These are phyloP conservation scores for Metarhizium humberi DNA, from an alignment of 2,329 filamentous ascomycete species.

Conservation along the genomic window DNA sequence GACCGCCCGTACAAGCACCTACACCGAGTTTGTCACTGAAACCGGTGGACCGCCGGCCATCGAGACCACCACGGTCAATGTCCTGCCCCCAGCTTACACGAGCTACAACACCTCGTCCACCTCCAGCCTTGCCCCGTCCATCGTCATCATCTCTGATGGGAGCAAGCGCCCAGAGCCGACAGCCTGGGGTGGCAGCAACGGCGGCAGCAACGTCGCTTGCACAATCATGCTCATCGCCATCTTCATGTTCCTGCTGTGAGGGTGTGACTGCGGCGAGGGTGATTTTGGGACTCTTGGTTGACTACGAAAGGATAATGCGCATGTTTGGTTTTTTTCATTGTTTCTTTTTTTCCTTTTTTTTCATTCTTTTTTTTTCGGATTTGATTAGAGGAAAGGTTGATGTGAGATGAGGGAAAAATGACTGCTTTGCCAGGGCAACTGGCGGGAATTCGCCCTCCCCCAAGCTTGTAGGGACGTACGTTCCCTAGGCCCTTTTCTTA, in stretches of 20 bases:
- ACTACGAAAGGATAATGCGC: not conserved
- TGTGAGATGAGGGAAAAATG: not conserved
- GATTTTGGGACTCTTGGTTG: not conserved
- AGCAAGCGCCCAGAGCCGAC: conserved; percentile 22
- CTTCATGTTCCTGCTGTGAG: conserved; percentile 24
- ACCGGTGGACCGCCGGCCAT: conserved; percentile 18
- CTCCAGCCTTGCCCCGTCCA: conserved; percentile 12
- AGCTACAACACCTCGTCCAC: conserved; percentile 20
- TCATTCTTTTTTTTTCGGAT: not conserved
- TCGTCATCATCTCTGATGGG: conserved; percentile 22
- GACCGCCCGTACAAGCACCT: conserved; percentile 14
- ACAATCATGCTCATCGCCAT: conserved; percentile 26
- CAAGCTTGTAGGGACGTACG: not conserved
- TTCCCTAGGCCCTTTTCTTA: not conserved
- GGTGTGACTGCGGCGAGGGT: not conserved
- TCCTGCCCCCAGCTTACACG: conserved; percentile 12
- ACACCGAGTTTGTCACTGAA: conserved; percentile 22
- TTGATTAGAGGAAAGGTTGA: not conserved
- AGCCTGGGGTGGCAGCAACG: conserved; percentile 18
- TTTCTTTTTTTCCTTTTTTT: not conserved
- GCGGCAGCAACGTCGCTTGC: conserved; percentile 23
- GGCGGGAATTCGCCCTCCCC: too few species aligned
- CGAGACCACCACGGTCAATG: conserved; percentile 23
- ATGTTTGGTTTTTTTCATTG: not conserved
- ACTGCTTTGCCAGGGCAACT: too few species aligned